phyloP scores from a whole-genome alignment of 139 green algal species.

The Closterium sp. region DNA sequence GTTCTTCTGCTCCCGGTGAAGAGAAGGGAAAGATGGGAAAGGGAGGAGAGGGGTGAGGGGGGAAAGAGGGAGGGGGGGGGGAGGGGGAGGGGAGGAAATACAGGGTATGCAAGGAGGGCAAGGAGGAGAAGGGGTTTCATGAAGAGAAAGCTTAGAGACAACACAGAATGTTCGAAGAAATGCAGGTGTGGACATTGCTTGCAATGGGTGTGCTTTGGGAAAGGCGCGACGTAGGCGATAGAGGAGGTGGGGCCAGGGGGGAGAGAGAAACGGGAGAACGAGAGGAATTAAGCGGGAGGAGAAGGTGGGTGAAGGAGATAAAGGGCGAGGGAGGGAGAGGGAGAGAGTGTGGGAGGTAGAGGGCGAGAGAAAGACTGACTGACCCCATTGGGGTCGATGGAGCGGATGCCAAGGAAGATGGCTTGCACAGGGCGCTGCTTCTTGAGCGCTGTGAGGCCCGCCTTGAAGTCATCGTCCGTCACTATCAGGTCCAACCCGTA shows the following conservation, averaged over 20 bases:
- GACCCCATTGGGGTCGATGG: constrained; percentile 31
- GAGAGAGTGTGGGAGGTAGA: too few relatives aligned
- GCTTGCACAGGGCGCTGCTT: constrained; percentile 12
- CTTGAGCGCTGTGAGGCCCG: constrained; percentile 15
- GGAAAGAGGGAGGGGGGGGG: not conserved
- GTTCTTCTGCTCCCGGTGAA: not conserved
- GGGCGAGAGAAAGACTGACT: not conserved
- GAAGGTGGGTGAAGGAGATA: not conserved
- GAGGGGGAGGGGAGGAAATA: not conserved
- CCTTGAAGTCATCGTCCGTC: constrained; percentile 13
- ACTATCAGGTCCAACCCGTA: constrained; percentile 29
- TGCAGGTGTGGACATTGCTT: not conserved
- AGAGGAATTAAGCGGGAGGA: not conserved
- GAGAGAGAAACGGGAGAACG: not conserved
- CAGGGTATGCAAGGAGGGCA: not conserved
- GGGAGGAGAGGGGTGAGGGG: not conserved
- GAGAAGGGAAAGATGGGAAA: not conserved
- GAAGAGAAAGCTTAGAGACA: not conserved
- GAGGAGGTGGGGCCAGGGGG: too few relatives aligned
- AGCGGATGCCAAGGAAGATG: constrained; percentile 38
- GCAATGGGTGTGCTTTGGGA: not conserved
- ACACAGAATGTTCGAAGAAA: not conserved
- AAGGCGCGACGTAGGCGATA: not conserved
- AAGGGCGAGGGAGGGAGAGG: too few relatives aligned
- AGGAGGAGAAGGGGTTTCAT: not conserved